Percentiles rank a stretch among this genome's conserved stretches.
Evolutionary conservation across 2,329 filamentous ascomycete genomes (phyloP).

Genomic region (Onygenales sp.): DNA sequence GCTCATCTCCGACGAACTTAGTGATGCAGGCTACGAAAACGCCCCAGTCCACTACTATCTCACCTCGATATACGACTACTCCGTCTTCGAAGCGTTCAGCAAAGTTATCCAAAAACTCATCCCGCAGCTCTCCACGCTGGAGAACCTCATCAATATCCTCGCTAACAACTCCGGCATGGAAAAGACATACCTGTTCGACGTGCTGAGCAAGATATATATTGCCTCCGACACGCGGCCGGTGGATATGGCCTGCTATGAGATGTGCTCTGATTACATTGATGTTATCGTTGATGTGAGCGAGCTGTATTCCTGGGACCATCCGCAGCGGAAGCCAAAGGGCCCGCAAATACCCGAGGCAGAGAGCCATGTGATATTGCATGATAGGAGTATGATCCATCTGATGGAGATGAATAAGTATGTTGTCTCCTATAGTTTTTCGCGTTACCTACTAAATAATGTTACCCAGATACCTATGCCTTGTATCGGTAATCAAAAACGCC

Average conservation of each 20-base stretch:
- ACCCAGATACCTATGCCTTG: slow-evolving; percentile 51
- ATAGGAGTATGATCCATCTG: slow-evolving; percentile 54
- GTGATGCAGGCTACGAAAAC: slow-evolving; percentile 86
- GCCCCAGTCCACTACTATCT: slow-evolving; percentile 90
- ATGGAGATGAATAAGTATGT: slow-evolving; percentile 58
- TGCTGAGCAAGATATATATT: slow-evolving; percentile 97
- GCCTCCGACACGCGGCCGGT: slow-evolving; percentile 89
- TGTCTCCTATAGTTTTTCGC: background rate
- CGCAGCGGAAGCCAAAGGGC: slow-evolving; percentile 30
- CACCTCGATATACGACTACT: slow-evolving; percentile 97
- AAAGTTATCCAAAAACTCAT: slow-evolving; percentile 98
- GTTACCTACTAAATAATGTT: slow-evolving; percentile 10
- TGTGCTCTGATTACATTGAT: slow-evolving; percentile 97
- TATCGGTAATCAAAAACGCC: slow-evolving; percentile 57
- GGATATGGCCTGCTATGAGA: slow-evolving; percentile 93
- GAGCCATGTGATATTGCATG: slow-evolving; percentile 53
- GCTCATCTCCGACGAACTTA: slow-evolving; percentile 90
- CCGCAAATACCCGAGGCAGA: slow-evolving; percentile 47
- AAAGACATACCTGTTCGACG: slow-evolving; percentile 96
- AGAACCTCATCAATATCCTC: slow-evolving; percentile 87
- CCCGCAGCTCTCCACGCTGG: slow-evolving; percentile 81
- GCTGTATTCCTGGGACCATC: slow-evolving; percentile 70
- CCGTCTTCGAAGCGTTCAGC: slow-evolving; percentile 95
- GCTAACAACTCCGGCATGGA: slow-evolving; percentile 92
- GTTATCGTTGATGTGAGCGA: slow-evolving; percentile 96